Base-by-base conservation (phyloP, 805 yeast genomes). In the Debaryomyces tyrocola region DNA sequence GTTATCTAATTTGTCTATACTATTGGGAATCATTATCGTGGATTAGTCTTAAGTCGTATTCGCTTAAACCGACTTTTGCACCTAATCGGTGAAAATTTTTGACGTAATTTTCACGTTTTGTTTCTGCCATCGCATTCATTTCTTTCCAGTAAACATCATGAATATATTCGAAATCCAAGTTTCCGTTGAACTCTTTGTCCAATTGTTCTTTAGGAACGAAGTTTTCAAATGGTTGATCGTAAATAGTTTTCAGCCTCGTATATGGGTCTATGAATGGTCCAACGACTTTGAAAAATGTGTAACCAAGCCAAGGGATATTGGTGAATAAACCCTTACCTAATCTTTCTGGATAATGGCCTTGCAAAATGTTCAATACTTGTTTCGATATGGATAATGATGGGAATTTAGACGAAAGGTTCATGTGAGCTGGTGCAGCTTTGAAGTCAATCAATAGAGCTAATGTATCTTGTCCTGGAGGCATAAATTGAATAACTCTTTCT, bases 391-490 rank as follows among this genome's bases (percentile, higher is more conserved):
- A 67, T 21, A 74, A 57, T 2, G 82, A 80, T 3, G 82, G 84
- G 52, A 66, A 74, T 59, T 62, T 77, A 9, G 76, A 53, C 6
- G 70, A 66, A 20, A 69, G 59, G 14, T 64, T 70, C 61, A 68
- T 54, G 33, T 59, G 63, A 3, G 61, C 63, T 6, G 73, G 74
- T 1, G 74, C 73, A 12, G 77, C 73, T 51, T 79, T 77, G 60
- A 80, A 80, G 59, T 80, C 85, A 34, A 79, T 79, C 45, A 80
- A 63, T 17, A 80, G 68, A 6, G 84, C 80, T 28, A 80, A 60
- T 3, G 79, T 71, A 44, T 80, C 84, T 41, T 78, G 83, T 31
- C 84, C 84, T 38, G 80, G 80, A 4, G 84, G 84, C 76, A 78
- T 76, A 58, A 69, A 67, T 37, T 75, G 70, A 5, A 77, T 77